Base-by-base conservation (phyloP, 1,284 basidiomycete species). In the Ceraceosorus bombacis region DNA sequence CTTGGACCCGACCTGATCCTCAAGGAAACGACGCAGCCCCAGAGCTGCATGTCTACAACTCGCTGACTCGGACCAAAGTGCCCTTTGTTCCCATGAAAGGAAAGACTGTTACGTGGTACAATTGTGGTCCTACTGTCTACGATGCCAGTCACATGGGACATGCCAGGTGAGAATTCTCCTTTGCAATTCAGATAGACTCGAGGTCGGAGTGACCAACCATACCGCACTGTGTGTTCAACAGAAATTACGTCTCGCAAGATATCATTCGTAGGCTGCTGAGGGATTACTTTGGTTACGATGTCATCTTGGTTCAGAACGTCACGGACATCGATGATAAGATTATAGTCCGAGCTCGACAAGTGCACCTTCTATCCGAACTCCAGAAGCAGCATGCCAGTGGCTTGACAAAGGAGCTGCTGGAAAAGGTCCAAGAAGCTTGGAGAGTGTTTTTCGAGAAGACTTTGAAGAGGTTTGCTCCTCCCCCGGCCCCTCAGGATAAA, bases 291-390 rank as follows among this genome's bases (percentile, higher is more conserved):
- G 88, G 89, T 51, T 98, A 95, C 78, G 89, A 97, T 75, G 87
- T 98, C 61, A 90, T 96, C 78, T 97, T 98, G 78, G 94, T 98
- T 60, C 96, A 96, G 92, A 99, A 99, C 80, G 86, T 99, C 73
- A 99, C 95, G 5, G 95, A 99, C 79, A 95, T 99, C 67, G 95
- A 99, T 77, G 95, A 98, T 83, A 99, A 99, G 84, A 94, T 90
- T 66, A 69, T 82, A 70, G 51, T 58, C 59, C 66, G 67, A 41
- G 58, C 61, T 6, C 68, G 76, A 9, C 77, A 78, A 54, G 58
- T 66, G 6, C 62, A 73, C 75, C 84, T 97, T 10, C 79, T 95
- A 37, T 83, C 63, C 15, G 65, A 69, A 54, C 70, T 71, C 63
- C 61, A 64, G 15, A 53, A 52, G 5, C 54, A 59, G 15, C 36